These are phyloP conservation scores for Oryza brachyantha DNA, from an alignment of 176 grass and related monocot species.

Conservation along the genomic window DNA sequence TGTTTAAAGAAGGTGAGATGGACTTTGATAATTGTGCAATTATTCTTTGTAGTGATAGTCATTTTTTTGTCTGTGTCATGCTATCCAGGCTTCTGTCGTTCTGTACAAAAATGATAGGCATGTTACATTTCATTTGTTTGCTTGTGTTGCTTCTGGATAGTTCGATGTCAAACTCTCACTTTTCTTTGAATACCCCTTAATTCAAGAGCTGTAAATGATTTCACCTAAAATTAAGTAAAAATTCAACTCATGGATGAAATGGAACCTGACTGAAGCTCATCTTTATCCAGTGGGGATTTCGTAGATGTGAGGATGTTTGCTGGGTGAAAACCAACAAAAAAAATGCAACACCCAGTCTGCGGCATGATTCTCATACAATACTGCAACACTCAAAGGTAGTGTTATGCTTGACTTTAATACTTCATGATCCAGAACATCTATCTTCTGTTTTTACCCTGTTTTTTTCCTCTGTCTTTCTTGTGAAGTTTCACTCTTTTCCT, in stretches of 20 bases:
- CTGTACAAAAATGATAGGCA: slow-evolving; percentile 36
- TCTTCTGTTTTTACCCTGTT: not conserved
- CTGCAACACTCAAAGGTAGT: slow-evolving; percentile 90
- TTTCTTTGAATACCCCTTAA: not conserved
- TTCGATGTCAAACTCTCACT: not conserved
- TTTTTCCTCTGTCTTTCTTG: not conserved
- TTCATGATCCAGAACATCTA: slow-evolving; percentile 4
- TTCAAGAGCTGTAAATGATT: slow-evolving; percentile 28
- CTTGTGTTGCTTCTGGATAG: slow-evolving; percentile 10
- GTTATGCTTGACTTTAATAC: not conserved
- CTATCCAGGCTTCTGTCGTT: slow-evolving; percentile 30
- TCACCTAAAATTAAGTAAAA: slow-evolving; percentile 29
- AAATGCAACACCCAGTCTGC: slow-evolving; percentile 77
- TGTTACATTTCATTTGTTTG: slow-evolving; percentile 36
- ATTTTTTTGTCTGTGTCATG: not conserved
- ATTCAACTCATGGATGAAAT: slow-evolving; percentile 25
- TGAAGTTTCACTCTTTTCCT: slow-evolving; percentile 24
- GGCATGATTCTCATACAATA: slow-evolving; percentile 90
- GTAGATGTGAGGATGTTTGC: slow-evolving; percentile 96
- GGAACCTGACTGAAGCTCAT: slow-evolving; percentile 13
- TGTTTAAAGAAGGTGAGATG: slow-evolving; percentile 88
- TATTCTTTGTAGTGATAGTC: slow-evolving; percentile 2
- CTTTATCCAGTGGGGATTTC: slow-evolving; percentile 86
- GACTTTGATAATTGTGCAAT: slow-evolving; percentile 4
- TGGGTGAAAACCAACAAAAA: slow-evolving; percentile 99